Conservation (phyloP, 176 grass and related monocot species). For the Calamus simplicifolius region DNA sequence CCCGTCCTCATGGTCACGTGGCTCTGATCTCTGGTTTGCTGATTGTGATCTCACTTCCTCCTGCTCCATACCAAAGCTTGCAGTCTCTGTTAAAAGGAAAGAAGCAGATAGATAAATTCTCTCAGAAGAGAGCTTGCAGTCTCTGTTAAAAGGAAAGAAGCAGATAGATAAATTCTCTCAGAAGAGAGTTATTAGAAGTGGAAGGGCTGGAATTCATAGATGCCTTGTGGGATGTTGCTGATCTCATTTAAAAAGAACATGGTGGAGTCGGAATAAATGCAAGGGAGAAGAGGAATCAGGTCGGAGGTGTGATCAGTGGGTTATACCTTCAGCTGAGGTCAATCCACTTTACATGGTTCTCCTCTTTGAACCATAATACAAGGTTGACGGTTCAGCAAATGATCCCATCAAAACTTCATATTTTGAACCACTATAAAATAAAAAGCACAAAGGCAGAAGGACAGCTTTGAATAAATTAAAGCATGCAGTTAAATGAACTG, state of each 20-base stretch:
- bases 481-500: too few species aligned
- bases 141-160: too few species aligned
- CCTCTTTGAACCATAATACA: slow-evolving; percentile 3
- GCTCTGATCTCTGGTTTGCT: background rate
- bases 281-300: background rate
- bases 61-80: background rate
- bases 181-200: background rate
- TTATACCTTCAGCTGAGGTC: background rate
- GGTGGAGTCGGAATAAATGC: slow-evolving; percentile 6
- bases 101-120: too few species aligned
- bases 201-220: background rate
- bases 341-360: slow-evolving; percentile 16
- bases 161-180: background rate
- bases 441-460: too few species aligned
- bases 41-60: background rate
- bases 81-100: background rate
- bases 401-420: too few species aligned
- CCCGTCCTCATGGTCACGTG: background rate
- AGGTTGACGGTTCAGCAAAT: slow-evolving; percentile 2
- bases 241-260: slow-evolving; percentile 9
- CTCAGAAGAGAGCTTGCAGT: too few species aligned
- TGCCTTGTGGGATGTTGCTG: background rate
- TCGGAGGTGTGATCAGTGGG: background rate
- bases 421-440: too few species aligned
- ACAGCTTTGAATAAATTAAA: too few species aligned